Percentiles rank a stretch among this genome's conserved stretches.
phyloP scores from a whole-genome alignment of 2,329 filamentous ascomycete genomes.

The Fusarium buharicum region DNA sequence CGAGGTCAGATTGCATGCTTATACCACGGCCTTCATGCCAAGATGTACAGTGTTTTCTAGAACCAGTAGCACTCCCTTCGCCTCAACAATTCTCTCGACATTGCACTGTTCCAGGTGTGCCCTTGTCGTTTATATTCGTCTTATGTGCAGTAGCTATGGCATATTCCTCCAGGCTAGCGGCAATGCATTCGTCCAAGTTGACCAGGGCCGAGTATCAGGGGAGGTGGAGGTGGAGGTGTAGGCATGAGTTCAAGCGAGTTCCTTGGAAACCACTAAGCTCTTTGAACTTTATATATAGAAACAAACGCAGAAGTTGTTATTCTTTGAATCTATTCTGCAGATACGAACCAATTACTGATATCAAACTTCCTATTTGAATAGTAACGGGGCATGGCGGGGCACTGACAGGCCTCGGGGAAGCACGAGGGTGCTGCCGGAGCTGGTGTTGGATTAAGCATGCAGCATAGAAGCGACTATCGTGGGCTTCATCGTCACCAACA shows the following conservation, averaged over 20 bases:
- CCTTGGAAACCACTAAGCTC: background rate
- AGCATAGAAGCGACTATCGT: constrained; percentile 34
- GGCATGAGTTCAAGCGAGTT: background rate
- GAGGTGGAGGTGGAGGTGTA: no score
- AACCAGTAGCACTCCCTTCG: background rate
- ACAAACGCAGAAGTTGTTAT: background rate
- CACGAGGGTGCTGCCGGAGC: constrained; percentile 39
- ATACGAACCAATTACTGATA: background rate
- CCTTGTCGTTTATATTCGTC: background rate
- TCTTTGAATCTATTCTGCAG: background rate
- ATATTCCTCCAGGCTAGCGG: background rate
- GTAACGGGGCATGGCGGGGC: constrained; percentile 36
- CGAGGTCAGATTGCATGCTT: background rate
- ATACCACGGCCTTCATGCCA: background rate
- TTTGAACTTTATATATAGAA: background rate
- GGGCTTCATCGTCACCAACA: constrained; percentile 18
- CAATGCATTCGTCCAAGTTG: no score
- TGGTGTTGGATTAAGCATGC: constrained; percentile 39
- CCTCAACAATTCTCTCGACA: background rate
- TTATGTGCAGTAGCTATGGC: background rate
- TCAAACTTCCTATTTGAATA: constrained; percentile 18
- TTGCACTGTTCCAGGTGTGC: background rate
- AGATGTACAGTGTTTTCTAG: background rate
- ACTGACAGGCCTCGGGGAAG: constrained; percentile 40
- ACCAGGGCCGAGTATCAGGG: background rate